A percentile compares a stretch with the other conserved stretches of the same genome.
phyloP scores from a whole-genome alignment of 768 basidiomycete genomes.

The Lactarius akahatsu region DNA sequence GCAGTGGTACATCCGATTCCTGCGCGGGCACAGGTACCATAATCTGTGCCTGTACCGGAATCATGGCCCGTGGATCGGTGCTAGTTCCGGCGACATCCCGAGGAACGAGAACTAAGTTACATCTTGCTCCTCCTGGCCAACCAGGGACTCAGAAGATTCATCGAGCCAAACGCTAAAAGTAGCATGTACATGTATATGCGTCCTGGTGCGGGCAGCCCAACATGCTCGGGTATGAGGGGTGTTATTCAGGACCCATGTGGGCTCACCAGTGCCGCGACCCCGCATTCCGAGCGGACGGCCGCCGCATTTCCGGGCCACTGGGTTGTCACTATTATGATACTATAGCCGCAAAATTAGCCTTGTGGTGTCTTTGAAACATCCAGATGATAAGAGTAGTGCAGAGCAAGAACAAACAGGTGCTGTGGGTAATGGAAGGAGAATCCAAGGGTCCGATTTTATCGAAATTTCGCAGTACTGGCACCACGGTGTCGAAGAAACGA shows the following conservation, averaged over 20 bases:
- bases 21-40: neutral
- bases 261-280: neutral
- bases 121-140: neutral
- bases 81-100: too few relatives aligned
- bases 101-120: neutral
- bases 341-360: neutral
- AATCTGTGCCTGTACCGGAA: neutral
- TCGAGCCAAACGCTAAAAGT: neutral
- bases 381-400: neutral
- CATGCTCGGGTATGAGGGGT: too few relatives aligned
- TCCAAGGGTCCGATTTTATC: neutral
- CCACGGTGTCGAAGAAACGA: neutral
- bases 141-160: neutral
- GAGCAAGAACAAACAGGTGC: neutral
- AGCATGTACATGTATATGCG: neutral
- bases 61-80: neutral
- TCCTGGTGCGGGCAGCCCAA: neutral
- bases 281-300: neutral
- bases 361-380: neutral
- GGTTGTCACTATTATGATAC: too few relatives aligned
- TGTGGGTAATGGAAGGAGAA: neutral
- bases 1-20: neutral
- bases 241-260: too few relatives aligned
- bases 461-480: neutral
- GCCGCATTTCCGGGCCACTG: neutral